phyloP scores from a whole-genome alignment of 345 rosid species.

The Brassica napus region DNA sequence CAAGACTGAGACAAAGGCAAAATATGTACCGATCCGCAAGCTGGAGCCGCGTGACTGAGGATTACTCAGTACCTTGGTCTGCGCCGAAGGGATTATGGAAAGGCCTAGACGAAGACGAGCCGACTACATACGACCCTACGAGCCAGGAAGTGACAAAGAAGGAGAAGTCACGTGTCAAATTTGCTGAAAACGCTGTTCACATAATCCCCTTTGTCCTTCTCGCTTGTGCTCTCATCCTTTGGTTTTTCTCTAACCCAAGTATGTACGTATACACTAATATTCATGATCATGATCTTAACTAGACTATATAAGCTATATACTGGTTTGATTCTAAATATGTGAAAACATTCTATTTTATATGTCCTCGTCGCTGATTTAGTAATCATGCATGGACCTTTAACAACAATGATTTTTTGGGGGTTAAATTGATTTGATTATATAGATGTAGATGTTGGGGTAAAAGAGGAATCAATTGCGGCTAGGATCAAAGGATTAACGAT shows the following conservation, averaged over 20 bases:
- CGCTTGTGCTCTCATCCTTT: constrained; percentile 67
- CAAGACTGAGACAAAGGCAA: background rate
- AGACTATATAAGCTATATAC: background rate
- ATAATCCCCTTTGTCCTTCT: constrained; percentile 77
- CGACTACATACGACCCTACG: constrained; percentile 46
- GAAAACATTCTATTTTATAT: background rate
- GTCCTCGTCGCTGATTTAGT: background rate
- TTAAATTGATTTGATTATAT: background rate
- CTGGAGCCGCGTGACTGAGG: constrained; percentile 66
- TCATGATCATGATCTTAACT: background rate
- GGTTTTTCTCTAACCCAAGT: constrained; percentile 88
- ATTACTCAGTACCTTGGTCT: constrained; percentile 50
- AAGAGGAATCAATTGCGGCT: constrained; percentile 56
- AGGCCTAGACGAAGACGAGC: constrained; percentile 40
- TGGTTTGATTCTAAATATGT: background rate
- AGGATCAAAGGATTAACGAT: constrained; percentile 68
- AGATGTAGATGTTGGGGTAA: constrained; percentile 55
- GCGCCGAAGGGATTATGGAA: constrained; percentile 47
- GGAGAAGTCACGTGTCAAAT: constrained; percentile 60
- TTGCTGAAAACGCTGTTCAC: constrained; percentile 81
- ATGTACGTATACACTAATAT: background rate
- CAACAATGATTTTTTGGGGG: background rate
- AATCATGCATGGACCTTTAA: background rate
- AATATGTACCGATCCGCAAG: constrained; percentile 79
- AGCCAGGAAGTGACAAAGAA: constrained; percentile 53